These are phyloP conservation scores for Xylariaceae sp. DNA, from an alignment of 2,329 filamentous ascomycete species.

Conservation along the genomic window DNA sequence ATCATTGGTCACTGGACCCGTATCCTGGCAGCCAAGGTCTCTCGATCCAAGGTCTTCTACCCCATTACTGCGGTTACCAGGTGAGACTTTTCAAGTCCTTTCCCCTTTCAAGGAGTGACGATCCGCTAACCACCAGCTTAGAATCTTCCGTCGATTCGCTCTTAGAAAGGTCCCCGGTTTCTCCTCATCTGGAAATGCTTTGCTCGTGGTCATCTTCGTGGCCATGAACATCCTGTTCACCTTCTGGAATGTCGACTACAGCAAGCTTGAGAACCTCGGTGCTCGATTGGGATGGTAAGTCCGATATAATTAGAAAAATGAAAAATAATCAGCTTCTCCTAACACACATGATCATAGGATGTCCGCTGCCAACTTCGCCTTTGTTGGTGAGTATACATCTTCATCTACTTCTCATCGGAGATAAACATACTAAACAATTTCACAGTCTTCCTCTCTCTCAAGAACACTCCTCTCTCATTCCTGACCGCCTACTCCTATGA, in stretches of 20 bases:
- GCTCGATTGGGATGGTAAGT: constrained; percentile 32
- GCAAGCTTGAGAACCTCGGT: constrained; percentile 26
- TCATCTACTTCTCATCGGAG: background rate
- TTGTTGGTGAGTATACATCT: constrained; percentile 12
- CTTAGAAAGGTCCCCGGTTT: constrained; percentile 30
- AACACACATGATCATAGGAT: constrained; percentile 36
- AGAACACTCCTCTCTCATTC: constrained; percentile 44
- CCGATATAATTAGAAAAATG: too few species aligned
- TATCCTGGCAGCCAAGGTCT: constrained; percentile 15
- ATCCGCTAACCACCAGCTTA: constrained; percentile 24
- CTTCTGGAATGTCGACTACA: constrained; percentile 28
- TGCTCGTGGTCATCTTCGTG: constrained; percentile 33
- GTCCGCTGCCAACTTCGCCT: constrained; percentile 39
- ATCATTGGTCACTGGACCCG: constrained; percentile 27
- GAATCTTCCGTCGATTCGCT: constrained; percentile 23
- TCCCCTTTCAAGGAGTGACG: background rate
- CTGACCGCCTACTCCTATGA: constrained; percentile 42
- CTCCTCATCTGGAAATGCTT: constrained; percentile 36
- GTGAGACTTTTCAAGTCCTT: constrained; percentile 13
- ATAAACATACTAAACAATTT: constrained; percentile 21
- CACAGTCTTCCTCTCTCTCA: constrained; percentile 43
- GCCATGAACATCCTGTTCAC: constrained; percentile 34
- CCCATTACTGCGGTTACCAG: constrained; percentile 24
- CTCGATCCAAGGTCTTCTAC: constrained; percentile 19
- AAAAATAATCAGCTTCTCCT: too few species aligned